Percentiles rank a stretch among this genome's conserved stretches.
These are phyloP conservation scores for Rhodofomes roseus DNA, from an alignment of 1,284 basidiomycete genomes.

Conservation along the genomic window DNA sequence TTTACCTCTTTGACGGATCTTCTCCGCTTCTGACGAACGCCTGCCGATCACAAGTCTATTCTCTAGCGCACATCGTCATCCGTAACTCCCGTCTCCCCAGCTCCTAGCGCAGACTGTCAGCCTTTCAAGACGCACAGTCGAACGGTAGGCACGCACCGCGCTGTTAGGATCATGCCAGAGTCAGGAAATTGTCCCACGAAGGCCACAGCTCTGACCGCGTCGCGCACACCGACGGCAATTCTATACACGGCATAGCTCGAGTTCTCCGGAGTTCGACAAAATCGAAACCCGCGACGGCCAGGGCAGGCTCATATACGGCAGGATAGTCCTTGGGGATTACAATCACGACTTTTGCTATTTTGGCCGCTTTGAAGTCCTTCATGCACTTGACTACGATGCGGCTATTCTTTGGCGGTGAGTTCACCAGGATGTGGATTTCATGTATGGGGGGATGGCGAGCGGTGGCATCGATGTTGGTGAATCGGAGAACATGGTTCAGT, in stretches of 20 bases:
- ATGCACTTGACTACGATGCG: too few relatives aligned
- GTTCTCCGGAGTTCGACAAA: not conserved
- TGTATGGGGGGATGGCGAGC: not conserved
- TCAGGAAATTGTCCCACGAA: not conserved
- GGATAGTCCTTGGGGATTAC: too few relatives aligned
- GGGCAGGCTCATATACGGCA: too few relatives aligned
- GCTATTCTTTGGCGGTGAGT: not conserved
- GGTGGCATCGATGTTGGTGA: too few relatives aligned
- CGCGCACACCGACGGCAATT: not conserved
- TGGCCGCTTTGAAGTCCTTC: too few relatives aligned
- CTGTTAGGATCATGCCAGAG: too few relatives aligned
- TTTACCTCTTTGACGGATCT: not conserved
- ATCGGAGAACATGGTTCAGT: not conserved
- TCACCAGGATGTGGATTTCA: not conserved
- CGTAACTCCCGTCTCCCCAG: not conserved
- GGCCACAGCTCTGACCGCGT: not conserved
- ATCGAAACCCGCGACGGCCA: too few relatives aligned
- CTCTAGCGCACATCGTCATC: not conserved
- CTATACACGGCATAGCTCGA: not conserved
- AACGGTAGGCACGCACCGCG: not conserved
- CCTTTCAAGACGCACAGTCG: not conserved
- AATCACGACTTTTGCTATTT: too few relatives aligned
- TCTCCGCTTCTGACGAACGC: not conserved
- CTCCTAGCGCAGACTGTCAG: too few relatives aligned
- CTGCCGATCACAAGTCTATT: not conserved